phyloP scores from a whole-genome alignment of 1,139 yeast species.

The Arxiozyma slooffiae region DNA sequence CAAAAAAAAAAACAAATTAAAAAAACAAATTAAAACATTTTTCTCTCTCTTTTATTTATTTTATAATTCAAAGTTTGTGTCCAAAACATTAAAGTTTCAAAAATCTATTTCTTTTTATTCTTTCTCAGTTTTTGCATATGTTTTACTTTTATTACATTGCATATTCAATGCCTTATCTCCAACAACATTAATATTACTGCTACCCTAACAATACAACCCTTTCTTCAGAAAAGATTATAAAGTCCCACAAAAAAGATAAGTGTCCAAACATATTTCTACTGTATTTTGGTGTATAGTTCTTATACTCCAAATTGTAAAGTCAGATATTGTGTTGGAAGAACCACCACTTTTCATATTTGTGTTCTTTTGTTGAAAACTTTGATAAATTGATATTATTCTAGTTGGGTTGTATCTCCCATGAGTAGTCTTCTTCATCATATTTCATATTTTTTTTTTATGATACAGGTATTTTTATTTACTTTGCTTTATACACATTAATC shows the following conservation, averaged over 20 bases:
- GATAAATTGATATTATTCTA: neutral
- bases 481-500: neutral
- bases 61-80: no score
- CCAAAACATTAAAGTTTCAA: no score
- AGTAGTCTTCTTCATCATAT: neutral
- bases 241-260: neutral
- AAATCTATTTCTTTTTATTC: neutral
- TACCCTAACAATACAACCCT: neutral
- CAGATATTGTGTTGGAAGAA: neutral
- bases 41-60: no score
- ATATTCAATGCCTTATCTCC: neutral
- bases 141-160: no score
- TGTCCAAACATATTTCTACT: neutral
- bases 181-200: neutral
- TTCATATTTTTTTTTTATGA: neutral
- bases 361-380: no score
- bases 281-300: neutral
- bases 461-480: no score
- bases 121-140: neutral
- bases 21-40: no score
- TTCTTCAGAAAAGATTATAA: neutral
- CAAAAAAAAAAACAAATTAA: no score
- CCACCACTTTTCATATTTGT: neutral
- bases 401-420: neutral
- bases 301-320: neutral